Evolutionary conservation across 2,329 filamentous ascomycete species (phyloP).

Genomic region (Ophiosphaerella herpotricha): DNA sequence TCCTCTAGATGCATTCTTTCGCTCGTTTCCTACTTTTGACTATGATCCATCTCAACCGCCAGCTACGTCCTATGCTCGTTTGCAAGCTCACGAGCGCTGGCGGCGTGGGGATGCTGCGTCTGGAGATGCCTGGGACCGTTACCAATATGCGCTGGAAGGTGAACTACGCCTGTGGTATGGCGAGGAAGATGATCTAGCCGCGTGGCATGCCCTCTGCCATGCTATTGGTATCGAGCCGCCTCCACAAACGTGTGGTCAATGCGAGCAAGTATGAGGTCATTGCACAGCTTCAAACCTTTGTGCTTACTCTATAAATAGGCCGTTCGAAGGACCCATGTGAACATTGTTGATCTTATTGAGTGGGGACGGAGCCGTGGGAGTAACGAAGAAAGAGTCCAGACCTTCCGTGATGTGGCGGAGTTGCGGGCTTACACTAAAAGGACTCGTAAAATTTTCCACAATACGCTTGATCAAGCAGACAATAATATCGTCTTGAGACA

Average conservation of each 20-base stretch:
- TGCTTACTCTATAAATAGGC: constrained; percentile 7
- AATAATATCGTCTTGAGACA: constrained; percentile 17
- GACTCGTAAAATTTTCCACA: constrained; percentile 14
- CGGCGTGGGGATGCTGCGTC: constrained; percentile 5
- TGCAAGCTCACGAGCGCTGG: constrained; percentile 18
- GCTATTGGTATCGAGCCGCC: constrained; percentile 13
- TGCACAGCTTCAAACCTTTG: background rate
- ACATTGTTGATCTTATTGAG: constrained; percentile 17
- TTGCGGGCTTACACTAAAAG: constrained; percentile 7
- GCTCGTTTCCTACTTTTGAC: constrained; percentile 6
- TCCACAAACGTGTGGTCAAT: constrained; percentile 9
- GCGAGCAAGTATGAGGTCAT: constrained; percentile 4
- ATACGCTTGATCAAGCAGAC: constrained; percentile 7
- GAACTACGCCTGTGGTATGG: constrained; percentile 20
- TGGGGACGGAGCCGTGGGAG: constrained; percentile 9
- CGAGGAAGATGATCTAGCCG: constrained; percentile 11
- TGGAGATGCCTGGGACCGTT: constrained; percentile 10
- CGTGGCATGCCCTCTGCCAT: constrained; percentile 18
- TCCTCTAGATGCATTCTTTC: constrained; percentile 11
- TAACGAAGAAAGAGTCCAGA: constrained; percentile 5
- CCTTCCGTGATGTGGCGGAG: constrained; percentile 8
- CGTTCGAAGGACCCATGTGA: constrained; percentile 18
- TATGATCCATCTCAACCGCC: constrained; percentile 8
- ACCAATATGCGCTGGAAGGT: constrained; percentile 13
- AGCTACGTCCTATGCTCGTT: constrained; percentile 31